Conservation (phyloP, 108 stramenopile species). For the Asterionellopsis glacialis region DNA sequence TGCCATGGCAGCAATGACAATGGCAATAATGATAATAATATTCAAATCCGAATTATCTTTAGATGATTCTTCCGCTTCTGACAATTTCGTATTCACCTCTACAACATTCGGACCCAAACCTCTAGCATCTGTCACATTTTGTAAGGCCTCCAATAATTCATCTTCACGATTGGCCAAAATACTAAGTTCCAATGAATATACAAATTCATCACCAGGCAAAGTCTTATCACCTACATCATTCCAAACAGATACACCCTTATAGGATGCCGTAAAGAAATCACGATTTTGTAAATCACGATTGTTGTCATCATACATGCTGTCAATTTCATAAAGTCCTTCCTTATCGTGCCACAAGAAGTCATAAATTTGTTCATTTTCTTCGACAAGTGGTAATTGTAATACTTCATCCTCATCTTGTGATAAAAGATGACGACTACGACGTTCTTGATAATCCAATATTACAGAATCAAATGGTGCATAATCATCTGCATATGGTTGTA, state of each 20-base stretch:
- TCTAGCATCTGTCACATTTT: background rate
- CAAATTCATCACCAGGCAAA: background rate
- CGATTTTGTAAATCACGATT: slow-evolving; percentile 1
- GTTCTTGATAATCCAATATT: slow-evolving; percentile 1
- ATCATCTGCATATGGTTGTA: background rate
- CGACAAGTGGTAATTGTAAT: no score
- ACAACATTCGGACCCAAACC: slow-evolving; percentile 27
- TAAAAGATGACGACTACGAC: no score
- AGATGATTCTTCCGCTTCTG: background rate
- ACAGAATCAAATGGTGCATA: background rate
- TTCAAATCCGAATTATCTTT: slow-evolving; percentile 12
- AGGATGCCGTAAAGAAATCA: background rate
- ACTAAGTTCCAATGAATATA: background rate
- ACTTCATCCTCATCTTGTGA: no score
- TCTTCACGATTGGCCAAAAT: background rate
- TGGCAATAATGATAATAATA: slow-evolving; percentile 53
- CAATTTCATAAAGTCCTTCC: no score
- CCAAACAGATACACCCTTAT: slow-evolving; percentile 1
- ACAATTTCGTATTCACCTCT: slow-evolving; percentile 20
- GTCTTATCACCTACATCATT: background rate
- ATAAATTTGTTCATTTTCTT: no score
- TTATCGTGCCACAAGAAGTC: no score
- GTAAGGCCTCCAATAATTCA: background rate
- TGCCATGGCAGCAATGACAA: slow-evolving; percentile 52
- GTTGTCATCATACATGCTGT: no score